Percentiles rank a stretch among this genome's conserved stretches.
phyloP scores from a whole-genome alignment of 2,329 filamentous ascomycete species.

The Sporothrix phasma region DNA sequence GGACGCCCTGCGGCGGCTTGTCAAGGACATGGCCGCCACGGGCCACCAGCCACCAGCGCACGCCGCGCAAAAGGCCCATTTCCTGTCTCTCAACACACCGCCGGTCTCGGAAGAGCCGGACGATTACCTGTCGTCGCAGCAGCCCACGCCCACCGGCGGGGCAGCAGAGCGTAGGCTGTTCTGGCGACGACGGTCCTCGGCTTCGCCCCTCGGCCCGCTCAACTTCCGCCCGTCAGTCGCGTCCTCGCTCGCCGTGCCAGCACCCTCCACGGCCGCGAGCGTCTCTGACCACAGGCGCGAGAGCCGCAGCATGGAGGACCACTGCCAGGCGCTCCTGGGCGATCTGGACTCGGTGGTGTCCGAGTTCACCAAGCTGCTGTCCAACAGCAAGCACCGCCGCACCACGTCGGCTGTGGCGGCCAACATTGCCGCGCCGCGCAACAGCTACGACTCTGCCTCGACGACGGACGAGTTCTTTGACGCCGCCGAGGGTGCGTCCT shows the following conservation, averaged over 20 bases:
- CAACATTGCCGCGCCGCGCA: constrained; percentile 30
- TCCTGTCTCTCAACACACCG: constrained; percentile 33
- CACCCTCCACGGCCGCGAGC: constrained; percentile 23
- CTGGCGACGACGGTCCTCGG: constrained; percentile 81
- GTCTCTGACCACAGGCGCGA: constrained; percentile 29
- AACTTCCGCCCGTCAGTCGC: constrained; percentile 31
- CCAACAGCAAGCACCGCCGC: constrained; percentile 69
- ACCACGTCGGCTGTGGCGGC: constrained; percentile 37
- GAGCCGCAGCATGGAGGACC: constrained; percentile 63
- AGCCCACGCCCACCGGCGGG: constrained; percentile 19
- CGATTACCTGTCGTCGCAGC: constrained; percentile 45
- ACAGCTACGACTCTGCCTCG: constrained; percentile 70
- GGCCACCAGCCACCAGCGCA: background rate
- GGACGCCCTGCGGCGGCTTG: constrained; percentile 77
- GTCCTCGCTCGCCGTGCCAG: constrained; percentile 34
- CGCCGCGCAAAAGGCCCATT: constrained; percentile 20
- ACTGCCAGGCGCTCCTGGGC: constrained; percentile 71
- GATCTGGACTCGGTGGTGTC: constrained; percentile 76
- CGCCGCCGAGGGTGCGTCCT: constrained; percentile 57
- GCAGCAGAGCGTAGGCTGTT: constrained; percentile 60
- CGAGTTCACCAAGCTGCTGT: constrained; percentile 70
- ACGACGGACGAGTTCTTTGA: constrained; percentile 94
- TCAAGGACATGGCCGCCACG: constrained; percentile 62
- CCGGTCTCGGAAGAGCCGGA: constrained; percentile 41
- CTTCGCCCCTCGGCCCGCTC: constrained; percentile 33